These are phyloP conservation scores for Cunninghamia lanceolata DNA, from an alignment of 75 land plant species.

Conservation along the genomic window DNA sequence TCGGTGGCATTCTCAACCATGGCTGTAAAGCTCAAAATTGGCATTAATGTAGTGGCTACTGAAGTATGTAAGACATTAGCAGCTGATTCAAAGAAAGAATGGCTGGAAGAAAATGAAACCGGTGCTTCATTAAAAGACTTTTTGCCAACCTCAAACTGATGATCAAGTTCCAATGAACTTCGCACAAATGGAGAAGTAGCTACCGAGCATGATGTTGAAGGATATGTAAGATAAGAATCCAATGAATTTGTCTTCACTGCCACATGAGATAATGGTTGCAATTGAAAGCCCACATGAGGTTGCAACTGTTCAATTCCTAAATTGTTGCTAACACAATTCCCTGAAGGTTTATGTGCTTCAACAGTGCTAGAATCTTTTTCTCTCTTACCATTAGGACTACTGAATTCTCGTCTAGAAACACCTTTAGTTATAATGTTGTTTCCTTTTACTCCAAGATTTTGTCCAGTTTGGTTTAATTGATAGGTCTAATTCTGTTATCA, in stretches of 20 bases:
- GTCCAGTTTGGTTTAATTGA: slow-evolving; percentile 7
- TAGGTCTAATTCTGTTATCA: no score
- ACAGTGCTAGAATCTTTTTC: neutral
- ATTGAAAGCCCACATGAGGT: slow-evolving; percentile 34
- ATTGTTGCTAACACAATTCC: neutral
- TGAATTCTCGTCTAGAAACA: slow-evolving; percentile 5
- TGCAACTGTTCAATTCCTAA: slow-evolving; percentile 4
- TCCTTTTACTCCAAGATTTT: slow-evolving; percentile 7
- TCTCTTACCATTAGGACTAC: neutral
- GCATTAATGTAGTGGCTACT: slow-evolving; percentile 13
- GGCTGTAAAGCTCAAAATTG: no score
- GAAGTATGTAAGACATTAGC: slow-evolving; percentile 25
- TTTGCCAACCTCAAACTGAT: slow-evolving; percentile 23
- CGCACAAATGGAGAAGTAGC: slow-evolving; percentile 24
- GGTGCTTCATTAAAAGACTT: slow-evolving; percentile 16
- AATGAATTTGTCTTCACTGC: neutral
- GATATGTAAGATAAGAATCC: slow-evolving; percentile 1
- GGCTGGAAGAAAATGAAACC: slow-evolving; percentile 22
- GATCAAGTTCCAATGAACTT: slow-evolving; percentile 25
- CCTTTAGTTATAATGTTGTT: neutral
- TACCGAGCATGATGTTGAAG: slow-evolving; percentile 37
- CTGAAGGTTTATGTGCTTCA: neutral
- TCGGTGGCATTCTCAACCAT: no score
- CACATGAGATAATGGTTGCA: slow-evolving; percentile 59
- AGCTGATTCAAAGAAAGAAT: slow-evolving; percentile 33